phyloP scores from a whole-genome alignment of 129 eudicot species.

The Ambrosia trifida region DNA sequence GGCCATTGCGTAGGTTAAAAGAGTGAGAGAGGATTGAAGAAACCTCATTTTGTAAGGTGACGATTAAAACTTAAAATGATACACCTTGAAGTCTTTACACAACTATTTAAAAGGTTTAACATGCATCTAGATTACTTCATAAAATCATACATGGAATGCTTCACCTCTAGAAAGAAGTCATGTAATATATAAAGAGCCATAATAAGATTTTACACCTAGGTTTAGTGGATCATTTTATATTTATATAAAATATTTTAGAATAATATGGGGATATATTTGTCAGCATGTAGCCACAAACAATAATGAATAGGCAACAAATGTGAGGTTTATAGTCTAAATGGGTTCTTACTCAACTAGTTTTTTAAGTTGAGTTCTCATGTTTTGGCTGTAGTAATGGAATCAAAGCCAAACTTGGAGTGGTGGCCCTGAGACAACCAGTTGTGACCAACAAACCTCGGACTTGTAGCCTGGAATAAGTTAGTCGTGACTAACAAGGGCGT shows the following conservation, averaged over 20 bases:
- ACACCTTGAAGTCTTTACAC: background rate
- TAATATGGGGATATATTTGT: background rate
- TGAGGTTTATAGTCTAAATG: too few species aligned
- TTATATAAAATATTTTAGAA: background rate
- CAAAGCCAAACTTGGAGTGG: too few species aligned
- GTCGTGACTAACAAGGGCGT: too few species aligned
- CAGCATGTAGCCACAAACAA: too few species aligned
- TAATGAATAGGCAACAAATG: too few species aligned
- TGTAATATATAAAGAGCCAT: background rate
- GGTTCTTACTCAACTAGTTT: too few species aligned
- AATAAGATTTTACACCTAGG: background rate
- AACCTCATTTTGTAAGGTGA: slow-evolving; percentile 5
- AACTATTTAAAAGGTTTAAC: slow-evolving; percentile 16
- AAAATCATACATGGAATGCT: background rate
- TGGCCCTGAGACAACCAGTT: too few species aligned
- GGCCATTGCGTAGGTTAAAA: slow-evolving; percentile 19
- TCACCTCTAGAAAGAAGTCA: background rate
- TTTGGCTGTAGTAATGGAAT: too few species aligned
- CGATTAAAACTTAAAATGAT: background rate
- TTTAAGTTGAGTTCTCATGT: too few species aligned
- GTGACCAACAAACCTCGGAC: too few species aligned
- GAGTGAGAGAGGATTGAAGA: slow-evolving; percentile 23
- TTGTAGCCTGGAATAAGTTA: too few species aligned
- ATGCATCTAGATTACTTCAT: background rate
- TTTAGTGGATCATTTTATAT: background rate